These are phyloP conservation scores for Eucalyptus curtisii DNA, from an alignment of 345 rosid species.

Conservation along the genomic window DNA sequence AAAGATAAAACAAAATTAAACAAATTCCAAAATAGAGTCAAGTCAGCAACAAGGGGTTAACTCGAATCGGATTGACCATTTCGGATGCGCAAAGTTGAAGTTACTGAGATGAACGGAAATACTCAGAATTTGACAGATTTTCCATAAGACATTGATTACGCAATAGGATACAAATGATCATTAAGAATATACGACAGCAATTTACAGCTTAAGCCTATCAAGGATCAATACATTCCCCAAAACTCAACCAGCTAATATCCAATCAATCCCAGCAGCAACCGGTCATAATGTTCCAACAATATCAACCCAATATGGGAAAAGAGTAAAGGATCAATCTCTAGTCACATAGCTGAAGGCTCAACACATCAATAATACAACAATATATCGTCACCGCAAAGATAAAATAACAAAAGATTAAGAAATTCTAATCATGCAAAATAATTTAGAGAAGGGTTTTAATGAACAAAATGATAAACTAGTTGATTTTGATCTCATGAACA, in stretches of 20 bases:
- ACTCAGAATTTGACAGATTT: not conserved
- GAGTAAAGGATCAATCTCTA: not conserved
- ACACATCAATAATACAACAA: not conserved
- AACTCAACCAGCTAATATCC: not conserved
- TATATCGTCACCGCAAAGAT: accelerated
- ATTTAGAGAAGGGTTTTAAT: not conserved
- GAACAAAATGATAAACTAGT: not conserved
- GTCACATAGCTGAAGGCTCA: not conserved
- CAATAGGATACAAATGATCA: not conserved
- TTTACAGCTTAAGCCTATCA: not conserved
- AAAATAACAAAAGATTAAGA: not conserved
- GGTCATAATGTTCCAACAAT: not conserved
- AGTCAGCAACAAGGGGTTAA: not conserved
- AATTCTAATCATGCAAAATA: not conserved
- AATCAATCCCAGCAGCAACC: not conserved
- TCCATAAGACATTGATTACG: not conserved
- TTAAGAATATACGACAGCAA: accelerated
- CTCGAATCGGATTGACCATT: not conserved
- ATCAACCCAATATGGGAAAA: not conserved
- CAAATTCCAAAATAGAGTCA: not conserved
- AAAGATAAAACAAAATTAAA: not conserved
- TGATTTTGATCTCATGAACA: not conserved
- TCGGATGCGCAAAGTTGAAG: not conserved
- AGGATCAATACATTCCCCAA: not conserved
- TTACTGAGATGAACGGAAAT: not conserved